phyloP scores from a whole-genome alignment of 176 grass and related monocot genomes.

The Olyra latifolia region DNA sequence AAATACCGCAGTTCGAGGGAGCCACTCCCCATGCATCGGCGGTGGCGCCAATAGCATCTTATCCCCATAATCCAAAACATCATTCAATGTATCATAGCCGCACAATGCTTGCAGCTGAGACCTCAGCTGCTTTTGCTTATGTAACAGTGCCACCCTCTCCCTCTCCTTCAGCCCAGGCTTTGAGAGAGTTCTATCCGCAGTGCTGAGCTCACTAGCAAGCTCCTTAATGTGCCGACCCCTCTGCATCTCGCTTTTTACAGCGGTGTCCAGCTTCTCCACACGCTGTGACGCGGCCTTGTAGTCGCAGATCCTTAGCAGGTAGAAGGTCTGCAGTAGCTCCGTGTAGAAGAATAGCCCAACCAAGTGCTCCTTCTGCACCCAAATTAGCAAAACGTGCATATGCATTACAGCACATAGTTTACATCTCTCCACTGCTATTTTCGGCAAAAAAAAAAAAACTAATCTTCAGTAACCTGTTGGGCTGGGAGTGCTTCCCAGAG shows the following conservation, averaged over 20 bases:
- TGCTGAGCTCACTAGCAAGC: conserved; percentile 49
- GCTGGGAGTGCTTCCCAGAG: conserved; percentile 68
- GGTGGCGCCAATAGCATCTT: conserved; percentile 87
- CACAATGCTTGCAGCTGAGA: conserved; percentile 51
- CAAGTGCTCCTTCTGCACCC: conserved; percentile 61
- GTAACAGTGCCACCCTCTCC: conserved; percentile 51
- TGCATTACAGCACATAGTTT: conserved; percentile 4
- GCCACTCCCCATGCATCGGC: conserved; percentile 94
- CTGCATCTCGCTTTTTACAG: conserved; percentile 66
- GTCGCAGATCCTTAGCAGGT: conserved; percentile 82
- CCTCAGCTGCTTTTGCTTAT: conserved; percentile 67
- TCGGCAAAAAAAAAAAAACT: neutral
- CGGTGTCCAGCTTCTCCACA: conserved; percentile 63
- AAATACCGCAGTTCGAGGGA: conserved; percentile 79
- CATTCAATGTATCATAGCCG: conserved; percentile 53
- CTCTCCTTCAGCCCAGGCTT: conserved; percentile 48
- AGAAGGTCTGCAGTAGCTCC: conserved; percentile 79
- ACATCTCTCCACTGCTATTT: neutral
- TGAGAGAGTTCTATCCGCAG: conserved; percentile 53
- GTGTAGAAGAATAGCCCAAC: conserved; percentile 90
- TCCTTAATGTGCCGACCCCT: conserved; percentile 50
- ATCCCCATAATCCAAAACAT: conserved; percentile 78
- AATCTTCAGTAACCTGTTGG: conserved; percentile 48
- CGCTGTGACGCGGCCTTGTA: conserved; percentile 75
- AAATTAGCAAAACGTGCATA: neutral